Evolutionary conservation across 352 stramenopile species (phyloP).

Genomic region (Phytopythium montanum): DNA sequence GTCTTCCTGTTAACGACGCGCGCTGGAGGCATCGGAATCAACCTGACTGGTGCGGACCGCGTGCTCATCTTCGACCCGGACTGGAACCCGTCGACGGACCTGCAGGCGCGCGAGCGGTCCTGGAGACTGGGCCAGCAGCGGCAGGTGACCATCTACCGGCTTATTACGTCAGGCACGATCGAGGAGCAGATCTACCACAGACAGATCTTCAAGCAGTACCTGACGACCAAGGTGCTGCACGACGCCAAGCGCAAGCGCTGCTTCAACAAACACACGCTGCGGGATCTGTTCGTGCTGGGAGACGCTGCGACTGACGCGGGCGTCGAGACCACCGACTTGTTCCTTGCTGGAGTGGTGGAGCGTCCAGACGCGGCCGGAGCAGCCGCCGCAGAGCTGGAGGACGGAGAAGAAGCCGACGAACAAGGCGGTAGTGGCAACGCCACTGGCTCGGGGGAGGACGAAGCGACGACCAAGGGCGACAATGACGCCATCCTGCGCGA

Average conservation of each 20-base stretch:
- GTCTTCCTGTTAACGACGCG: constrained; percentile 80
- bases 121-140: constrained; percentile 93
- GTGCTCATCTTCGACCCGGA: constrained; percentile 99
- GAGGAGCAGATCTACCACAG: constrained; percentile 99
- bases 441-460: not conserved
- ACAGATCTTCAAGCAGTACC: constrained; percentile 99
- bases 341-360: constrained; percentile 82
- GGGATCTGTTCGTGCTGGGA: constrained; percentile 94
- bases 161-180: constrained; percentile 98
- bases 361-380: constrained; percentile 25
- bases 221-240: constrained; percentile 96
- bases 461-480: constrained; percentile 30
- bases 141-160: constrained; percentile 81
- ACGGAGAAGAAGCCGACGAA: constrained; percentile 22
- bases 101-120: constrained; percentile 96
- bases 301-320: constrained; percentile 53
- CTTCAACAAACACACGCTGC: constrained; percentile 96
- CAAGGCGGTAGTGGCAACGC: constrained; percentile 7
- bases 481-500: constrained; percentile 88
- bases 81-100: constrained; percentile 98
- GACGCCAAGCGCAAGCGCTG: constrained; percentile 96
- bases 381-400: constrained; percentile 20
- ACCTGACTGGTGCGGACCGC: constrained; percentile 93
- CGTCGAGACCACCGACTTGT: constrained; percentile 92
- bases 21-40: constrained; percentile 96